Conservation (phyloP, 2,329 filamentous ascomycete species). For the Pseudogymnoascus sp. region DNA sequence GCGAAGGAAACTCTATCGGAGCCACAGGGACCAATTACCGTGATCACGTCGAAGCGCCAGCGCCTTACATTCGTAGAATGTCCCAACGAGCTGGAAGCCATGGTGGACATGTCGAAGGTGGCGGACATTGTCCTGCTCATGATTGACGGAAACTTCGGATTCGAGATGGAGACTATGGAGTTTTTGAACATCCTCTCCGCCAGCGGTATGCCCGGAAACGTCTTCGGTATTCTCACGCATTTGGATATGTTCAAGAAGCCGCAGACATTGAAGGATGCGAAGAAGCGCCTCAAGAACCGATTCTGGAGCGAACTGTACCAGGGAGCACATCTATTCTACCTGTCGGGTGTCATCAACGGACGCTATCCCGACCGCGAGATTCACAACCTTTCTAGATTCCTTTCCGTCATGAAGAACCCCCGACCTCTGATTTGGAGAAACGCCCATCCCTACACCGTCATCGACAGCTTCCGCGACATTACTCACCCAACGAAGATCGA, state of each 20-base stretch:
- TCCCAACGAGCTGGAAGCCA: slow-evolving; percentile 90
- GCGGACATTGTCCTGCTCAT: slow-evolving; percentile 95
- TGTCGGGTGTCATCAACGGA: slow-evolving; percentile 93
- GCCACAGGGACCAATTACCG: slow-evolving; percentile 85
- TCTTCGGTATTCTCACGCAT: slow-evolving; percentile 95
- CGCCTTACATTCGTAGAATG: slow-evolving; percentile 94
- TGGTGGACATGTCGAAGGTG: slow-evolving; percentile 96
- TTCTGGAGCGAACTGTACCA: slow-evolving; percentile 97
- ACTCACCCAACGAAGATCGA: slow-evolving; percentile 91
- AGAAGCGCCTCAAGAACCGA: slow-evolving; percentile 91
- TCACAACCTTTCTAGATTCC: slow-evolving; percentile 88
- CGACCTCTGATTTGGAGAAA: slow-evolving; percentile 95
- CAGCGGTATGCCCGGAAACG: slow-evolving; percentile 96
- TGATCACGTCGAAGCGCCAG: slow-evolving; percentile 93
- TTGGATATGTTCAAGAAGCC: slow-evolving; percentile 93
- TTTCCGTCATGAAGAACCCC: slow-evolving; percentile 99
- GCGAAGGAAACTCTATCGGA: slow-evolving; percentile 90
- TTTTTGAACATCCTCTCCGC: slow-evolving; percentile 91
- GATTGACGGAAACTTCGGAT: slow-evolving; percentile 98
- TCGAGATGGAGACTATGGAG: slow-evolving; percentile 99
- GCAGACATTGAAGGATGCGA: slow-evolving; percentile 82
- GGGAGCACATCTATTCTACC: slow-evolving; percentile 92
- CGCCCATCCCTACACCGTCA: slow-evolving; percentile 85
- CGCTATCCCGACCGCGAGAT: slow-evolving; percentile 94
- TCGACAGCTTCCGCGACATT: slow-evolving; percentile 91